Base-by-base conservation (phyloP, 495 filamentous ascomycete genomes). In the Achaetomiella virescens region DNA sequence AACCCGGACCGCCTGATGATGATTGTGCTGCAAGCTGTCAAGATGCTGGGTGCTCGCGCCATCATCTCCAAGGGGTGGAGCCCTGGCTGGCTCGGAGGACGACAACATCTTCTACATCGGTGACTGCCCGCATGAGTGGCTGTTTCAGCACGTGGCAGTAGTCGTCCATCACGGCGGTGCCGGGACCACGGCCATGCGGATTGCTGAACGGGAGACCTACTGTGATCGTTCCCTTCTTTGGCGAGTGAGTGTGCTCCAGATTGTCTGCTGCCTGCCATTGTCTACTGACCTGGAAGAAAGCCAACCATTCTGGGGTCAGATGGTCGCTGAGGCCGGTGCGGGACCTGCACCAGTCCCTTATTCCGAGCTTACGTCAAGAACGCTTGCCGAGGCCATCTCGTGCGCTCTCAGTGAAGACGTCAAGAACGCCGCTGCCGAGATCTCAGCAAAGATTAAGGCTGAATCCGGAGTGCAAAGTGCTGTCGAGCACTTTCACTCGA, bases 131-230 rank as follows among this genome's bases (percentile, higher is more conserved):
- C 88, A 92, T 55, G 88, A 91, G 61, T 91, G 87, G 88, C 72
- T 92, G 0, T 92, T 92, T 61, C 65, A 81, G 43, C 81, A 78
- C 18, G 87, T 92, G 0, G 84, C 86, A 0, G 80, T 75, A 47
- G 88, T 92, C 1, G 81, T 89, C 10, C 88, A 92, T 51, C 88
- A 91, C 56, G 88, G 88, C 40, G 88, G 88, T 25, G 88, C 88
- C 9, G 88, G 88, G 29, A 91, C 88, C 14, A 90, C 85, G 7
- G 88, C 88, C 7, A n/a, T 82, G 81, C 6, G 87, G 88, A 5
- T 79, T 92, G 36, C 72, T 81, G 4, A 67, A 75, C 1, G 86
- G 83, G 1, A 78, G 80, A 33, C 88, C 88, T 2, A 90, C 88
- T 0, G 75, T 87, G 1, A 75, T 92, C 20, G 81, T 92, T 5